Percentiles rank a stretch among this genome's conserved stretches.
phyloP scores from a whole-genome alignment of 225 moss, liverwort and hornwort genomes.

The Physcomitrellopsis africana region DNA sequence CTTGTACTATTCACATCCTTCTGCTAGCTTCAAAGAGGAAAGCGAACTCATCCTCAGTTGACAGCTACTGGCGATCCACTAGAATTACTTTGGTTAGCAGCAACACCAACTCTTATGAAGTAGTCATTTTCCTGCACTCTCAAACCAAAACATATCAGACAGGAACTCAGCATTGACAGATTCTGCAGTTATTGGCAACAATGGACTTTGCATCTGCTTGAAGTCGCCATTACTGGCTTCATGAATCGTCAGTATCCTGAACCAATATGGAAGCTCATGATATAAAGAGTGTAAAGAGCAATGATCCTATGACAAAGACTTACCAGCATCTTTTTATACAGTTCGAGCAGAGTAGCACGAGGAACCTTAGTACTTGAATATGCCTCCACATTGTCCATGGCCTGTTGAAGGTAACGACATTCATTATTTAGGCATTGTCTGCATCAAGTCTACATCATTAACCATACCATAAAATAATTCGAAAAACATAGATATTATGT shows the following conservation, averaged over 20 bases:
- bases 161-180: not conserved
- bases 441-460: not conserved
- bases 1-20: not conserved
- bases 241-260: not conserved
- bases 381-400: conserved; percentile 44
- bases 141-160: not conserved
- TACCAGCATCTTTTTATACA: conserved; percentile 57
- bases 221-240: not conserved
- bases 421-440: not conserved
- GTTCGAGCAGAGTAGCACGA: conserved; percentile 23
- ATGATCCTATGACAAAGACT: not conserved
- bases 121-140: conserved; percentile 40
- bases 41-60: conserved; percentile 26
- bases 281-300: not conserved
- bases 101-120: conserved; percentile 40
- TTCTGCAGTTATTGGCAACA: not conserved
- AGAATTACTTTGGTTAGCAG: conserved; percentile 5
- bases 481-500: not conserved
- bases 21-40: not conserved
- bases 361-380: conserved; percentile 52
- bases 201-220: not conserved
- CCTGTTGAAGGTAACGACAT: conserved; percentile 26
- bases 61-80: conserved; percentile 26
- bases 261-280: not conserved
- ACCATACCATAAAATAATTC: not conserved